Evolutionary conservation across 371 early-diverging fungal species (phyloP).

Genomic region (Saksenaea vasiformis): DNA sequence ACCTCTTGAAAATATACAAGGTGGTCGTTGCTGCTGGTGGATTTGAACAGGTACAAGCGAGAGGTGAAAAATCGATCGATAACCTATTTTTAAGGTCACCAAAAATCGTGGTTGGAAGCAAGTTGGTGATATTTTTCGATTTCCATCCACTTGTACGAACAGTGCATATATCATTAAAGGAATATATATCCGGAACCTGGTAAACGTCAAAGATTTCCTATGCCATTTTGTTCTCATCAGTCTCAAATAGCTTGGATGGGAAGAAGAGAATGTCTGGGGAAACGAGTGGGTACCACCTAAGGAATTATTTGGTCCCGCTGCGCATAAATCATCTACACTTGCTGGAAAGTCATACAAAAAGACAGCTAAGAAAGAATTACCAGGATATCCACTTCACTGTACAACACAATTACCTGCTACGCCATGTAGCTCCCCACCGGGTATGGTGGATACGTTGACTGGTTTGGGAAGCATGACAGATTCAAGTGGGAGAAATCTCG

Average conservation of each 20-base stretch:
- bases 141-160: constrained; percentile 82
- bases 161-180: constrained; percentile 77
- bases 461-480: no score
- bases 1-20: constrained; percentile 68
- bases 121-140: constrained; percentile 68
- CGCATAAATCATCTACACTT: constrained; percentile 28
- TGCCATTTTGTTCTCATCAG: background rate
- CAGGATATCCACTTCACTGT: background rate
- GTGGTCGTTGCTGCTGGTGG: constrained; percentile 71
- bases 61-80: background rate
- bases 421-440: background rate
- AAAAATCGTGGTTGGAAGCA: constrained; percentile 76
- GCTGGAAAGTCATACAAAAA: constrained; percentile 26
- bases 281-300: constrained; percentile 34
- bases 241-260: constrained; percentile 28
- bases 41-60: constrained; percentile 60
- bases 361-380: background rate
- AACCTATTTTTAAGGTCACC: constrained; percentile 55
- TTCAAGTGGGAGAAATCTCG: no score
- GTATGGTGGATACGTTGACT: no score
- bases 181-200: constrained; percentile 67
- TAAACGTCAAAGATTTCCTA: constrained; percentile 6
- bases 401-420: background rate
- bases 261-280: constrained; percentile 39
- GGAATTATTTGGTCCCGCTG: constrained; percentile 30